A percentile compares a stretch with the other conserved stretches of the same genome.
Conservation (phyloP, 306 rosid species). For the Prunus salicina region DNA sequence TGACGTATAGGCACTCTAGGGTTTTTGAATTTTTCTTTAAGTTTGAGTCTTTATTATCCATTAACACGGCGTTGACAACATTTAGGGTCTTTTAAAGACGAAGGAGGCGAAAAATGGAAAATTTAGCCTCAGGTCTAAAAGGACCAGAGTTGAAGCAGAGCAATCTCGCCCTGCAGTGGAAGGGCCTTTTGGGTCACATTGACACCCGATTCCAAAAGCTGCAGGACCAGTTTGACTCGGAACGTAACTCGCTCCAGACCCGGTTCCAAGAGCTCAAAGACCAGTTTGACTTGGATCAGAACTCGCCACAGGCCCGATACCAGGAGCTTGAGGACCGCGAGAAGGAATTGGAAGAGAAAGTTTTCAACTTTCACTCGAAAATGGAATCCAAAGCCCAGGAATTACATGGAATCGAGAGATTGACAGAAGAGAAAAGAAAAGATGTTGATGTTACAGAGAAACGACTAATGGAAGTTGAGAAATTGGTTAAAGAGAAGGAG, state of each 20-base stretch:
- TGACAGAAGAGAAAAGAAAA: neutral
- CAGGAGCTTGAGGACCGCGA: neutral
- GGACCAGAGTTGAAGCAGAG: neutral
- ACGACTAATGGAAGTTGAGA: slow-evolving; percentile 3
- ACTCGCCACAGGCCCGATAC: neutral
- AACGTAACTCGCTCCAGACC: neutral
- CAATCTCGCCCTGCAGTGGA: neutral
- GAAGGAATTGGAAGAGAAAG: neutral
- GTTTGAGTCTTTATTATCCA: neutral
- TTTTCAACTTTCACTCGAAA: neutral
- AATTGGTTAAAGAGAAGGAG: slow-evolving; percentile 32
- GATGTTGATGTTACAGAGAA: slow-evolving; percentile 35
- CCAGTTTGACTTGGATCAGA: neutral
- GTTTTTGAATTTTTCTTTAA: neutral
- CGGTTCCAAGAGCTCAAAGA: neutral
- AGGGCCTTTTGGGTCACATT: too few species aligned
- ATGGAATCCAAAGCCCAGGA: neutral
- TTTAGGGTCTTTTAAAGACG: neutral
- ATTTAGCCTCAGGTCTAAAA: neutral
- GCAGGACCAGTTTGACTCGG: neutral
- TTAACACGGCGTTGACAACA: neutral
- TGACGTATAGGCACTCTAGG: neutral
- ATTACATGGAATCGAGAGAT: neutral
- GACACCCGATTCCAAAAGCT: too few species aligned
- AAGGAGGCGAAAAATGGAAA: neutral